Conservation (phyloP, 1,284 basidiomycete genomes). For the Peniophora sp. region DNA sequence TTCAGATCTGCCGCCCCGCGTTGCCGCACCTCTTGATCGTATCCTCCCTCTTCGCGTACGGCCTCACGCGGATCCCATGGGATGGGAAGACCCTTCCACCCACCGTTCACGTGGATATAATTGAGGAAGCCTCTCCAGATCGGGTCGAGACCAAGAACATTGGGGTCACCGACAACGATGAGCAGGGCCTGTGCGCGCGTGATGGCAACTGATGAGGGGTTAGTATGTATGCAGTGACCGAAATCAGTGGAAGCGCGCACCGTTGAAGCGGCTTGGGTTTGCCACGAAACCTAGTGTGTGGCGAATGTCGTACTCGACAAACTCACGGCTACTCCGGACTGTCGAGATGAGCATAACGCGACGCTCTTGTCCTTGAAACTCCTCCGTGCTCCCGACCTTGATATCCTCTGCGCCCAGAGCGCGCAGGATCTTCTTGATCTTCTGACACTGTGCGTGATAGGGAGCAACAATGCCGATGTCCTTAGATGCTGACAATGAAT, state of each 20-base stretch:
- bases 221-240: too few relatives aligned
- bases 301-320: conserved; percentile 47
- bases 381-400: conserved; percentile 59
- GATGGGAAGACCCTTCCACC: conserved; percentile 41
- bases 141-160: conserved; percentile 47
- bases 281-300: conserved; percentile 60
- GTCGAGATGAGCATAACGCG: conserved; percentile 60
- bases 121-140: conserved; percentile 49
- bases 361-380: conserved; percentile 64
- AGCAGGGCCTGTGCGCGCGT: conserved; percentile 50
- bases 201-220: conserved; percentile 36
- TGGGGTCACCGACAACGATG: conserved; percentile 46
- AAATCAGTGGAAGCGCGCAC: conserved; percentile 24
- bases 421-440: conserved; percentile 29
- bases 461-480: conserved; percentile 58
- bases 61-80: conserved; percentile 35
- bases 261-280: conserved; percentile 55
- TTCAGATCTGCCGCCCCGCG: conserved; percentile 40
- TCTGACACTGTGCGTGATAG: conserved; percentile 51
- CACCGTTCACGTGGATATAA: conserved; percentile 36
- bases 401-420: conserved; percentile 25
- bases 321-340: conserved; percentile 50
- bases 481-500: conserved; percentile 21
- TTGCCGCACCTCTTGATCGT: conserved; percentile 20
- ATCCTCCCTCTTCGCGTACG: conserved; percentile 21